A percentile compares a stretch with the other conserved stretches of the same genome.
Conservation (phyloP, 805 yeast species). For the Metschnikowia arizonensis region DNA sequence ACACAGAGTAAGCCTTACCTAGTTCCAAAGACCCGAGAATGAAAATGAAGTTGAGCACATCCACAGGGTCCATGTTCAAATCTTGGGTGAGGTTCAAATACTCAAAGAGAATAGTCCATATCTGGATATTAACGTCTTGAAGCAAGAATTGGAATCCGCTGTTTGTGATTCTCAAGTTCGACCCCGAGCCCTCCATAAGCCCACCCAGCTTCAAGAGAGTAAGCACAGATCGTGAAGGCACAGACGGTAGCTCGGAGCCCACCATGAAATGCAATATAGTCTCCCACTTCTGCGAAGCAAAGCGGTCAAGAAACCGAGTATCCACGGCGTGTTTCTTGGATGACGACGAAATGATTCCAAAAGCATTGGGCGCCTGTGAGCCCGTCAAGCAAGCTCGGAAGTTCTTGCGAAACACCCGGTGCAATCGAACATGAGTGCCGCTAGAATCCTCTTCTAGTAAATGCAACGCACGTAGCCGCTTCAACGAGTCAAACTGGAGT, state of each 20-base stretch:
- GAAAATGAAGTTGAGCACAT: conserved; percentile 88
- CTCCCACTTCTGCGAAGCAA: conserved; percentile 91
- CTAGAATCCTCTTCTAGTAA: conserved; percentile 59
- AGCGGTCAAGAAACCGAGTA: conserved; percentile 64
- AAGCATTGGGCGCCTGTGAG: conserved; percentile 58
- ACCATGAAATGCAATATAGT: conserved; percentile 95
- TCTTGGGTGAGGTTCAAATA: conserved; percentile 81
- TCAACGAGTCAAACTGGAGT: conserved; percentile 70
- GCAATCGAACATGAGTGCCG: conserved; percentile 49
- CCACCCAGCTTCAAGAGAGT: conserved; percentile 74
- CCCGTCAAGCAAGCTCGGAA: conserved; percentile 85
- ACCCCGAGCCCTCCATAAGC: conserved; percentile 67
- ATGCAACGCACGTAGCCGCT: conserved; percentile 71
- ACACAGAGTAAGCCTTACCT: conserved; percentile 77
- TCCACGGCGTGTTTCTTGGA: conserved; percentile 56
- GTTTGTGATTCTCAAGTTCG: conserved; percentile 67
- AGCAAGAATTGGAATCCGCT: conserved; percentile 90
- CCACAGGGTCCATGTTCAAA: conserved; percentile 91
- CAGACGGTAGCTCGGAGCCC: conserved; percentile 73
- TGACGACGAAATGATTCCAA: conserved; percentile 63
- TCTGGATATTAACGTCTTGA: conserved; percentile 90
- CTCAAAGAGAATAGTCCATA: conserved; percentile 88
- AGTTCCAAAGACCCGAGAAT: conserved; percentile 89
- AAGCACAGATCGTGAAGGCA: conserved; percentile 73
- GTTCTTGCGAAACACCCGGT: conserved; percentile 69